Evolutionary conservation across 306 rosid species (phyloP), one percentile per base, ranked within the genome.

Genomic region (Cotoneaster glaucophyllus): DNA sequence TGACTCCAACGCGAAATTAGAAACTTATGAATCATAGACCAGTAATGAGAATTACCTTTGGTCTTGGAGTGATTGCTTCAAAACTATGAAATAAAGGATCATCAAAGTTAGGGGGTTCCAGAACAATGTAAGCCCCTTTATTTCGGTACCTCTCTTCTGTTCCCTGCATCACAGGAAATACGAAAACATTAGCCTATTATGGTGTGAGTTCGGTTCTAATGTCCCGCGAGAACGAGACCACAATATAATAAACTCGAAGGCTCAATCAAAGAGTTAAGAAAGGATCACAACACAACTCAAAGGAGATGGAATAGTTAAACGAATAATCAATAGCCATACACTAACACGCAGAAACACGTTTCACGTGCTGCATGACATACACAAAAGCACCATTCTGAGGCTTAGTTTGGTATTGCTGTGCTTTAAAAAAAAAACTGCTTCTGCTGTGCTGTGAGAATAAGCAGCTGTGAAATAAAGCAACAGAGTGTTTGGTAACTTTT

Each of bases 121-220:
- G 87, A 75, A 93, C 90, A 73, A 90, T 77, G 81, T 90, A 93
- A 25, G 98, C 94, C 61, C 94, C 98, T 79, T 87, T 93, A 73
- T 93, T 90, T 79, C 88, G 85, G 77, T 85, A 87, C 82, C 98
- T 90, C 64, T 87, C 77, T 62, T 83, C 81, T 2, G 96, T 79
- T 45, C 89, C 98, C 98, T 93, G 88, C 75, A 70, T 57, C 58
- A 43, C 32, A 62, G 22, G 32, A 57, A 25, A 28, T 24, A 24
- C 8, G 12, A 67, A 76, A 34, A 63, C n/a, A 29, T 14, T 64
- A 22, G 18, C 50, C 7, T 14, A 15, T 32, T 9, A 53, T 31
- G 67, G 24, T 34, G 53, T 8, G 22, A 72, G 39, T 57, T 5
- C 9, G 76, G 66, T 57, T 37, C 54, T 15, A 63, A 6, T 57